Evolutionary conservation across 2,329 filamentous ascomycete species (phyloP), one percentile per base, ranked within the genome.

Genomic region (Colletotrichum salicis): DNA sequence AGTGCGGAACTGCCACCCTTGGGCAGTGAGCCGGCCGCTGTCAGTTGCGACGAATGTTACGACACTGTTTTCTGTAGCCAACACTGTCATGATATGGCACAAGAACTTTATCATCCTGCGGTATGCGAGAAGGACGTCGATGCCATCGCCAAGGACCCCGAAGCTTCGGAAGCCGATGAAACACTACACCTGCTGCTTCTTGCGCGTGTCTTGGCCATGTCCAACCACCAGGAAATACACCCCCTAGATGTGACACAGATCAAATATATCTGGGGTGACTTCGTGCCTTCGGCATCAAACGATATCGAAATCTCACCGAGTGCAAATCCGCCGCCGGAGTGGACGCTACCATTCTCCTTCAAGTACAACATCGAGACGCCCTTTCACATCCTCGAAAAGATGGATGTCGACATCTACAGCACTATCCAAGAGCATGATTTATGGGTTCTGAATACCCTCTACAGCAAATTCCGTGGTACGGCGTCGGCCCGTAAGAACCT

Each of bases 401-500:
- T 96, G 92, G 93, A 95, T 75, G 86, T 96, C 67, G 92, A 96
- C 78, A 91, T 95, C 64, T 96, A 92, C 79, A 85, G 84, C 15
- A 83, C 82, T 0, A 80, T 91, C 4, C 82, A 82, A 10, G 81
- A 85, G 29, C 91, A 93, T 79, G 93, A 95, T 76, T 82, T 93
- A 7, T 96, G 94, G 94, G 88, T 98, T 19, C 88, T 97, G 78
- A 97, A 98, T 82, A 97, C 95, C 0, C 87, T 98, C 5, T 97
- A 96, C 80, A 91, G 93, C 75, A 98, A 98, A 80, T 97, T 98
- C 81, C 90, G 96, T 29, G 96, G 94, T 64, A 97, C 95, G 0
- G 96, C 96, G 0, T 97, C 94, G 2, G 96, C 95, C 5, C 89
- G 94, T 51, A 92, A 96, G 75, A 94, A 90, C 73, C 88, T 87